Percentiles rank a stretch among this genome's conserved stretches.
Conservation (phyloP, 164 flowering plant species). For the Chimonanthus praecox region DNA sequence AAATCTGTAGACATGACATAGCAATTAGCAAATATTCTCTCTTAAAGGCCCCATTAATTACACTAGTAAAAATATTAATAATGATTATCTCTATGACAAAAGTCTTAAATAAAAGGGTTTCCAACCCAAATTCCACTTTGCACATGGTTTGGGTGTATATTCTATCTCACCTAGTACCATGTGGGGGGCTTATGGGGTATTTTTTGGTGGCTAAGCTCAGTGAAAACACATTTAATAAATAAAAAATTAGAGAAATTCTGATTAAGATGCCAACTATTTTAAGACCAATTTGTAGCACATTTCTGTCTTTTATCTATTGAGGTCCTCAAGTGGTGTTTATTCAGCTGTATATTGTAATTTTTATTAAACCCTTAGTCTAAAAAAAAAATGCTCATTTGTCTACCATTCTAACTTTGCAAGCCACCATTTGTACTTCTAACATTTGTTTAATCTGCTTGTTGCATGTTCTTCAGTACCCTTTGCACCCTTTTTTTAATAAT, state of each 20-base stretch:
- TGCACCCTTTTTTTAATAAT: too few relatives aligned
- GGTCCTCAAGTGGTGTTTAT: neutral
- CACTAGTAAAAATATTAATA: too few relatives aligned
- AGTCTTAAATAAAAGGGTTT: neutral
- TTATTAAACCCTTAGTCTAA: too few relatives aligned
- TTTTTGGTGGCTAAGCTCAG: neutral
- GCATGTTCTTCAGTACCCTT: too few relatives aligned
- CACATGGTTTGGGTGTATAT: neutral
- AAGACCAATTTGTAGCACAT: neutral
- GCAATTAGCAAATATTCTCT: too few relatives aligned
- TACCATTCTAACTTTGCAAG: neutral
- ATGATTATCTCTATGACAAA: too few relatives aligned
- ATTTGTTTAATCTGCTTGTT: too few relatives aligned
- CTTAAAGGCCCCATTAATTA: too few relatives aligned
- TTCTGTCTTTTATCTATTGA: neutral
- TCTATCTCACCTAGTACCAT: neutral
- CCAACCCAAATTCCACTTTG: neutral
- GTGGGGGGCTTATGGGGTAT: neutral
- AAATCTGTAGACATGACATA: too few relatives aligned
- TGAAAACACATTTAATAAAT: neutral
- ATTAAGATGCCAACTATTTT: neutral
- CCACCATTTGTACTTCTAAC: too few relatives aligned
- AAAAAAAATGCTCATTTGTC: too few relatives aligned
- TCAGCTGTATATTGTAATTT: neutral
- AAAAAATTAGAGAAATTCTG: neutral